Percentiles rank a stretch among this genome's conserved stretches.
Evolutionary conservation across 1,284 basidiomycete species (phyloP).

Genomic region (Kwoniella shivajii): DNA sequence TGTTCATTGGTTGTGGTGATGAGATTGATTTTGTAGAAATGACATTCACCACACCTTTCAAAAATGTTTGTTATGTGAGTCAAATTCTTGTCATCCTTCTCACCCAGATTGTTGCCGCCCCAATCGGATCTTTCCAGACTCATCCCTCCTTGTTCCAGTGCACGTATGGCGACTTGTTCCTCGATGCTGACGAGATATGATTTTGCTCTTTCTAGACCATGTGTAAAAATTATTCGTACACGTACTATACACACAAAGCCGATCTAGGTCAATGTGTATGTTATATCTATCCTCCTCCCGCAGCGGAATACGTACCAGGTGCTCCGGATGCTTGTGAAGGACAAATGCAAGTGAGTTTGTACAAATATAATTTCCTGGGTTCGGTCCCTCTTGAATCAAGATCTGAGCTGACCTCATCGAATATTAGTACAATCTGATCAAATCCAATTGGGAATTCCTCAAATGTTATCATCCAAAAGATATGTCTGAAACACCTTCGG

Average conservation of each 20-base stretch:
- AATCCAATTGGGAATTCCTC: constrained; percentile 9
- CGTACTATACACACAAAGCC: constrained; percentile 10
- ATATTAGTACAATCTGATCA: constrained; percentile 13
- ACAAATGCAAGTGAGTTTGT: constrained; percentile 9
- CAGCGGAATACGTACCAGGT: constrained; percentile 13
- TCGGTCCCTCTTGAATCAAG: background rate
- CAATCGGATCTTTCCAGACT: too few relatives aligned
- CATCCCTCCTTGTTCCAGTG: too few relatives aligned
- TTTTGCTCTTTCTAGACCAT: constrained; percentile 1
- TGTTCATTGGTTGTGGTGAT: constrained; percentile 15
- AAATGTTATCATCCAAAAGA: constrained; percentile 6
- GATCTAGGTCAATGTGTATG: constrained; percentile 6
- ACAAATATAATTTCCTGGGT: background rate
- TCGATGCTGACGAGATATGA: background rate
- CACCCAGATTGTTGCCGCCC: too few relatives aligned
- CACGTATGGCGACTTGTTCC: too few relatives aligned
- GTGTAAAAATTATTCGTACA: constrained; percentile 6
- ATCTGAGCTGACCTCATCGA: background rate
- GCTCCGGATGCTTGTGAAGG: constrained; percentile 3
- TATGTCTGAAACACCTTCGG: constrained; percentile 4
- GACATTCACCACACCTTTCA: constrained; percentile 4
- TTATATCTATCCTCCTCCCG: constrained; percentile 16
- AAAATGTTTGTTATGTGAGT: constrained; percentile 11
- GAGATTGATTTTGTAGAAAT: constrained; percentile 1
- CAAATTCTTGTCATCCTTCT: background rate